These are phyloP conservation scores for Huntiella moniliformis DNA, from an alignment of 2,329 filamentous ascomycete species.

Conservation along the genomic window DNA sequence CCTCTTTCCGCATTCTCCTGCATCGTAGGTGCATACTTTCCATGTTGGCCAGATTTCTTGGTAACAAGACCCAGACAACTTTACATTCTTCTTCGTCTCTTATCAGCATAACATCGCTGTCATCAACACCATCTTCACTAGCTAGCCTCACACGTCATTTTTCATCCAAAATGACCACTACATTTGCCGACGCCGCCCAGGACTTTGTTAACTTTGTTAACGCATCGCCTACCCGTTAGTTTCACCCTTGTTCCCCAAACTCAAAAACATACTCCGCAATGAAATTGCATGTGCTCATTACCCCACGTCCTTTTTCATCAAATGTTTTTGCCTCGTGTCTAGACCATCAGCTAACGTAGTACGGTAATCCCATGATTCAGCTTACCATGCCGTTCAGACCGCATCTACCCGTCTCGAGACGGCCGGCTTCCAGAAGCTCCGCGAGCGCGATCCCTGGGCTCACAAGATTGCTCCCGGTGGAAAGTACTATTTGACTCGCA, in stretches of 20 bases:
- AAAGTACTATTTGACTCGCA: conserved; percentile 92
- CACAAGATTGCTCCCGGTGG: conserved; percentile 63
- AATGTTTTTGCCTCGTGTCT: neutral
- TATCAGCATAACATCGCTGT: neutral
- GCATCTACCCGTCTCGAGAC: conserved; percentile 57
- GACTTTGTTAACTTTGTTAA: conserved; percentile 92
- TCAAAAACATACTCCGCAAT: neutral
- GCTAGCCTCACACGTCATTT: conserved; percentile 10
- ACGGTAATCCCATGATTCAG: conserved; percentile 25
- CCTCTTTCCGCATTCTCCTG: too few species aligned
- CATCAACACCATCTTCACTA: neutral
- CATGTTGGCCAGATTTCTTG: conserved; percentile 9
- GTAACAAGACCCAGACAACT: conserved; percentile 4
- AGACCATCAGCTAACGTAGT: neutral
- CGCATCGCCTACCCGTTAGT: conserved; percentile 75
- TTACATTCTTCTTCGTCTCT: neutral
- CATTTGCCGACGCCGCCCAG: conserved; percentile 33
- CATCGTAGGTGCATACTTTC: neutral
- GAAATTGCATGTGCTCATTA: too few species aligned
- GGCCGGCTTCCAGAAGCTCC: conserved; percentile 74
- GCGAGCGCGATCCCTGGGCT: conserved; percentile 80
- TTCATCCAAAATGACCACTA: conserved; percentile 27
- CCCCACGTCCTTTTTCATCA: too few species aligned
- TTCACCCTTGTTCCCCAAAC: neutral
- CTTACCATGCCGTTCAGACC: conserved; percentile 81